Conservation (phyloP, 306 rosid species). For the Alnus glutinosa region DNA sequence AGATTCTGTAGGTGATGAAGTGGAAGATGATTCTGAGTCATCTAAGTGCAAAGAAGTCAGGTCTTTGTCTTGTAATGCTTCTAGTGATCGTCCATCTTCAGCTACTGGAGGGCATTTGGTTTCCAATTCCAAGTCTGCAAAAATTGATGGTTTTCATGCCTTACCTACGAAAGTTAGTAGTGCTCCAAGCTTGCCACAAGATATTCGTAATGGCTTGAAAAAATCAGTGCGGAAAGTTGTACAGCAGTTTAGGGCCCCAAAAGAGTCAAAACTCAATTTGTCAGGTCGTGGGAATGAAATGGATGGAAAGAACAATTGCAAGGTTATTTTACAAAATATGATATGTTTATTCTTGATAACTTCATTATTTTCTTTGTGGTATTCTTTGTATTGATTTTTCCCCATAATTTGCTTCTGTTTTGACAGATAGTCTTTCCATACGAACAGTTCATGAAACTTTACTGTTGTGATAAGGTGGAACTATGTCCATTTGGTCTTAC, state of each 20-base stretch:
- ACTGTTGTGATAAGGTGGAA: conserved; percentile 56
- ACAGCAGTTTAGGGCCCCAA: conserved; percentile 69
- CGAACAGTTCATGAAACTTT: conserved; percentile 58
- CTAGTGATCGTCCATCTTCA: conserved; percentile 37
- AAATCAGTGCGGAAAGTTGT: conserved; percentile 69
- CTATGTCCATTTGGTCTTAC: conserved; percentile 69
- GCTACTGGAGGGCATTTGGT: conserved; percentile 38
- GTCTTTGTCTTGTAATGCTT: conserved; percentile 38
- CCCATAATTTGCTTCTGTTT: conserved; percentile 24
- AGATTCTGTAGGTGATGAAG: conserved; percentile 32
- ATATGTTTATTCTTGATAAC: conserved; percentile 6
- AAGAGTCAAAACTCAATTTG: conserved; percentile 43
- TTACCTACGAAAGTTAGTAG: conserved; percentile 46
- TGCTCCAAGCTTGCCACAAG: conserved; percentile 46
- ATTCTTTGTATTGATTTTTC: conserved; percentile 25
- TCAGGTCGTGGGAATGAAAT: conserved; percentile 47
- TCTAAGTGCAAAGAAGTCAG: conserved; percentile 38
- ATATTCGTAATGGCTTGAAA: conserved; percentile 64
- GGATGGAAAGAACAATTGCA: conserved; percentile 31
- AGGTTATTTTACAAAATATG: conserved; percentile 21
- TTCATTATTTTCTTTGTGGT: conserved; percentile 8
- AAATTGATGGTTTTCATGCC: conserved; percentile 45
- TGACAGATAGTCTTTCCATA: conserved; percentile 68
- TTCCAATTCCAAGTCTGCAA: conserved; percentile 43
- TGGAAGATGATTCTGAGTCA: conserved; percentile 34